Evolutionary conservation across 2,329 filamentous ascomycete species (phyloP), one percentile per base, ranked within the genome.

Genomic region (Aspergillus oerlinghausenensis): DNA sequence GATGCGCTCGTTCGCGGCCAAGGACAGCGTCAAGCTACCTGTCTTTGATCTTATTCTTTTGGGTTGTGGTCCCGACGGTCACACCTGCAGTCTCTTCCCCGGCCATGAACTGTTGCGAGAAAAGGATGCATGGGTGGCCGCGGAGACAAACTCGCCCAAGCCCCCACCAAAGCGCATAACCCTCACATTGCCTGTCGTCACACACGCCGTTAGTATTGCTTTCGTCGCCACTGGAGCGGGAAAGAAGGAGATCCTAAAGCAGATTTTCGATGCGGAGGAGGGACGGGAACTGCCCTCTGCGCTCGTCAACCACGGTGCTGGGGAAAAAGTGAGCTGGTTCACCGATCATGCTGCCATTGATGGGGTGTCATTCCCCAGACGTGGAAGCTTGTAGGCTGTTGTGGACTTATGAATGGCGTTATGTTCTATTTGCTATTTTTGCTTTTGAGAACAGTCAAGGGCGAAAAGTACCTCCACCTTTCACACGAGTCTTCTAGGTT

Each of bases 81-180:
- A 99, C 79, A 97, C 94, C 35, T 97, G 94, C 86, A 94, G 89
- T 67, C 81, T 99, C 52, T 99, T 99, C 81, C 94, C 94, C 4
- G 88, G 88, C 55, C 93, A 97, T 72, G 84, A 88, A 57, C 83
- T 97, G 54, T 83, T 97, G 64, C 86, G 92, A 62, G 93, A 97
- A 79, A 84, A 84, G 38, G 88, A 87, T 67, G 91, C 93, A 54
- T 99, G 94, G 94, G 91, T 97, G 47, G 88, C 92, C 14, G 85
- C 91, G 49, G 95, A 97, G 70, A 86, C 88, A 68, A 90, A 97
- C 79, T 96, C 91, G 47, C 94, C 94, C 51, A 99, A 99, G 83
- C 93, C 93, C 42, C 94, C 94, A 49, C 84, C 91, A 49, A 88
- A 85, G 76, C 86, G 94, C 67, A 96, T 99, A 73, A 97, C 94